Evolutionary conservation across 371 early-diverging fungal species (phyloP), one percentile per base, ranked within the genome.

Genomic region (Dichotomocladium elegans): DNA sequence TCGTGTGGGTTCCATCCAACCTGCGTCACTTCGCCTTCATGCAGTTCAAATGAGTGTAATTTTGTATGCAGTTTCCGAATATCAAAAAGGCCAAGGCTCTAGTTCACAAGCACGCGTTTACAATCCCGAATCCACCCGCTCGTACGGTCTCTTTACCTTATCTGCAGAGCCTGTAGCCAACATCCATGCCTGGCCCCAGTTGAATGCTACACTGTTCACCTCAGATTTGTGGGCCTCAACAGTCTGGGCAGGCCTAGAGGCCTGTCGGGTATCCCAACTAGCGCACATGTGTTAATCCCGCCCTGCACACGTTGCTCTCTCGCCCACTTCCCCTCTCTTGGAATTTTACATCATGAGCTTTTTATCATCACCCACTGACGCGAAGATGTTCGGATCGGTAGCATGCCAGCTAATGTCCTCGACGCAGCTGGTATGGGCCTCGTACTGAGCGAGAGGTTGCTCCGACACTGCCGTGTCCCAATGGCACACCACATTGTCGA

Each of bases 121-220:
- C n/a, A n/a, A n/a, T n/a, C n/a, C n/a, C n/a, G n/a, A n/a, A n/a
- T n/a, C n/a, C n/a, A n/a, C n/a, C n/a, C n/a, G n/a, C n/a, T n/a
- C n/a, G n/a, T n/a, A n/a, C n/a, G n/a, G n/a, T n/a, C n/a, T n/a
- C n/a, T 33, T 47, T 70, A 86, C 89, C 70, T 87, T 88, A 71
- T 98, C 99, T 22, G 91, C 85, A 8, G 95, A 91, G n/a, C 96
- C 97, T 5, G 99, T 99, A 1, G 94, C 96, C 19, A 99, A 66
- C 47, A 98, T 73, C 68, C 80, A 86, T 47, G 93, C 94, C 56
- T 90, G 90, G 41, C 72, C 72, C 6, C 94, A 94, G 60, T 94
- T 92, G 73, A 95, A 99, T 7, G 92, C 87, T 0, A 96, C 91
- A 58, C 91, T 91, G 66, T 96, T 96, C 44, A 98, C 86, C 61